Conservation (phyloP, 2,329 filamentous ascomycete species). For the Claviceps sorghi region DNA sequence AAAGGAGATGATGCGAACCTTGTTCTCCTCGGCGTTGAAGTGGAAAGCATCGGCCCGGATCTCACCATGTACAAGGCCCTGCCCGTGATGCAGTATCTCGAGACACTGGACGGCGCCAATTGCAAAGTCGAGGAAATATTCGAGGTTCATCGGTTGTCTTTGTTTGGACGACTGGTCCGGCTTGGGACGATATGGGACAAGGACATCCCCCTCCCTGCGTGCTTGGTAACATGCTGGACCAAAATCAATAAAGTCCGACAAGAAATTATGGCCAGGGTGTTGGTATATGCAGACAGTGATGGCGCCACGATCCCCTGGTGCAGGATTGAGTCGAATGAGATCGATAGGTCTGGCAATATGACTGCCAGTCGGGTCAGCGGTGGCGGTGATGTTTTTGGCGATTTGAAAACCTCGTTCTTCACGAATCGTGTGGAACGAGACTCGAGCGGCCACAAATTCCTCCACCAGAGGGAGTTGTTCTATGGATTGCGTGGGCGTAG, state of each 20-base stretch:
- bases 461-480: constrained; percentile 39
- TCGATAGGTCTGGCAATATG: constrained; percentile 75
- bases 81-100: constrained; percentile 79
- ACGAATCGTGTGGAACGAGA: constrained; percentile 69
- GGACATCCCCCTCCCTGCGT: constrained; percentile 36
- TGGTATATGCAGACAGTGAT: constrained; percentile 73
- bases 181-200: constrained; percentile 29
- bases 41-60: constrained; percentile 85
- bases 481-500: constrained; percentile 19
- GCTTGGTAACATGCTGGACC: constrained; percentile 59
- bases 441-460: constrained; percentile 59
- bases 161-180: constrained; percentile 28
- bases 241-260: constrained; percentile 57
- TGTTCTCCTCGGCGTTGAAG: constrained; percentile 55
- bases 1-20: constrained; percentile 69
- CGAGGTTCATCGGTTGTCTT: constrained; percentile 50
- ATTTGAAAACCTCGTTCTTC: constrained; percentile 83
- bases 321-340: constrained; percentile 54
- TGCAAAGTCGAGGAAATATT: constrained; percentile 77
- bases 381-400: constrained; percentile 54
- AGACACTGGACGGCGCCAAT: constrained; percentile 76
- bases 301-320: constrained; percentile 53
- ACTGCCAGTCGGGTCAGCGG: constrained; percentile 55
- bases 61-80: constrained; percentile 79
- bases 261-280: constrained; percentile 57